These are phyloP conservation scores for Podosphaera fusca DNA, from an alignment of 2,329 filamentous ascomycete genomes.

Conservation along the genomic window DNA sequence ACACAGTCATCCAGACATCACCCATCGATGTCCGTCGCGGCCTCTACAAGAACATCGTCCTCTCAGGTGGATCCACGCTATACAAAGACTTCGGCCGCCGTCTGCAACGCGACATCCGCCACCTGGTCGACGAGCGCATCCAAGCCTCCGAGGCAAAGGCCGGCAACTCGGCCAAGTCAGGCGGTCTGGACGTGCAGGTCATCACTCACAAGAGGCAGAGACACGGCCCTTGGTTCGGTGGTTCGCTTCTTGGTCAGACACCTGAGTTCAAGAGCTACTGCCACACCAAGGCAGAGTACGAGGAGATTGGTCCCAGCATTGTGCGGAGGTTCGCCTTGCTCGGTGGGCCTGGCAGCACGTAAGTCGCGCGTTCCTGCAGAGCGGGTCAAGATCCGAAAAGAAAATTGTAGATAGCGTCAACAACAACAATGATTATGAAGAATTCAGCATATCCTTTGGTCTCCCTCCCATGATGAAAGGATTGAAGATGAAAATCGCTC, in stretches of 20 bases:
- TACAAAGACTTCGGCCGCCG: slow-evolving; percentile 97
- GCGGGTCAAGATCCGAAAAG: too few species aligned
- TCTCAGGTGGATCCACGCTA: slow-evolving; percentile 87
- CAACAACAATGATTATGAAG: too few species aligned
- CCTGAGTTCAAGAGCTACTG: slow-evolving; percentile 98
- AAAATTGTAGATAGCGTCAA: too few species aligned
- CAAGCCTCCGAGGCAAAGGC: slow-evolving; percentile 77
- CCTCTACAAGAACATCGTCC: slow-evolving; percentile 97
- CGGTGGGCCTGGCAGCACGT: too few species aligned
- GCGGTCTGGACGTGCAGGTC: slow-evolving; percentile 87
- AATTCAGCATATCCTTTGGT: too few species aligned
- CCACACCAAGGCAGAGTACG: slow-evolving; percentile 52
- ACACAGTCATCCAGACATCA: slow-evolving; percentile 89
- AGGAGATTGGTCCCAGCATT: slow-evolving; percentile 13
- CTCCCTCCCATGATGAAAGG: too few species aligned
- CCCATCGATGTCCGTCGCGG: slow-evolving; percentile 93
- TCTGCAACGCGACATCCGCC: slow-evolving; percentile 90
- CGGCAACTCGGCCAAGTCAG: slow-evolving; percentile 69
- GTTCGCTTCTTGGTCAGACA: slow-evolving; percentile 85
- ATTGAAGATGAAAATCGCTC: too few species aligned
- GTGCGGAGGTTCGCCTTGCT: too few species aligned
- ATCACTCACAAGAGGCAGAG: slow-evolving; percentile 94
- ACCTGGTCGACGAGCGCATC: slow-evolving; percentile 82
- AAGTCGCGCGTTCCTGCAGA: too few species aligned
- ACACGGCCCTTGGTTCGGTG: slow-evolving; percentile 96